Base-by-base conservation (phyloP, 2,329 filamentous ascomycete species). In the Exophiala viscosa region DNA sequence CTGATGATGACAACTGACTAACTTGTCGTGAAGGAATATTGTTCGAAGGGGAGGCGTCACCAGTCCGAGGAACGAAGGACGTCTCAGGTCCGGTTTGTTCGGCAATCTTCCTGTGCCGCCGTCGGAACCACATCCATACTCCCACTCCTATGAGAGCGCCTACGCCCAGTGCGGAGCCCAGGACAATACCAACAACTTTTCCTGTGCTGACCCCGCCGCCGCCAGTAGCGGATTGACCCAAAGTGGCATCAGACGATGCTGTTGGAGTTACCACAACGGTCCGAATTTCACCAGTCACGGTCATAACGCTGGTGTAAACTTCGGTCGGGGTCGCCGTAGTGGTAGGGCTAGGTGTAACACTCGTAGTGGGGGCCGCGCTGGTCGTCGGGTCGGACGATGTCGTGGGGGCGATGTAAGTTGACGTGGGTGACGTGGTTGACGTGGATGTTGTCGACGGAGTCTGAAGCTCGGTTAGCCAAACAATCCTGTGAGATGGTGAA, bases 121-220 rank as follows among this genome's bases (percentile, higher is more conserved):
- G 67, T 42, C 68, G 67, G 46, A 68, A 68, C 58, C 70, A 70
- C 44, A 72, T 57, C 60, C 70, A 66, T 52, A 74, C 63, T 8
- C 69, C 58, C n/a, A 69, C 52, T n/a, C 64, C 71, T 11, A 67
- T 62, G 11, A 74, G 45, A 14, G 69, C 56, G 36, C 66, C 71
- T 14, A 70, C 55, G 32, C 67, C 72, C 42, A 69, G 65, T 15
- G 73, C 56, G 10, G 69, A 63, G 51, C 73, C 73, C 23, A 75
- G 64, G 3, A 73, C 70, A 45, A 75, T 69, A 23, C 73, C 73
- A 5, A 72, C 73, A 52, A 75, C 72, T 9, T 68, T 67, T 31
- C 73, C 73, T 14, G 67, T 67, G 33, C 67, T 70, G 33, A 75
- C 50, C 10, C 64, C 60, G 15, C 65, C 48, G n/a, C 51, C 44